Evolutionary conservation across 1,284 basidiomycete species (phyloP).

Genomic region (Fomitopsis palustris): DNA sequence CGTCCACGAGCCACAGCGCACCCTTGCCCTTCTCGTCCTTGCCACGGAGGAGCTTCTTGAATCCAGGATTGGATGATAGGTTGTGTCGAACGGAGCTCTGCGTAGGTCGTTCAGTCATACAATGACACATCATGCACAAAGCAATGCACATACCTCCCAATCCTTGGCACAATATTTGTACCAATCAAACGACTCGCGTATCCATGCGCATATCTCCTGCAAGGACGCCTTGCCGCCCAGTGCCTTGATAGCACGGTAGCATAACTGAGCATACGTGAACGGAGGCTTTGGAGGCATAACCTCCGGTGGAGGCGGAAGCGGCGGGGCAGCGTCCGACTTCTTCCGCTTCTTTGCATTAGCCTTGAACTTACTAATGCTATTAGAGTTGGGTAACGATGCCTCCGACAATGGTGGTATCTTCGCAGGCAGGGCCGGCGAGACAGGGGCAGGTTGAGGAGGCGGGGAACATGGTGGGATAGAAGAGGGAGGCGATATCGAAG

Average conservation of each 20-base stretch:
- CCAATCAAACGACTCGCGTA: constrained; percentile 85
- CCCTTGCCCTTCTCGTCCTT: constrained; percentile 87
- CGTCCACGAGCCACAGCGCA: constrained; percentile 86
- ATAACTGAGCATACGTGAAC: constrained; percentile 76
- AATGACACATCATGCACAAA: constrained; percentile 5
- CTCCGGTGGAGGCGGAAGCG: constrained; percentile 54
- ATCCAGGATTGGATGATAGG: constrained; percentile 83
- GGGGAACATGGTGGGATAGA: constrained; percentile 73
- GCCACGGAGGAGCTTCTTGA: constrained; percentile 81
- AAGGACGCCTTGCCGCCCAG: constrained; percentile 84
- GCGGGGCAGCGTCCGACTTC: constrained; percentile 45
- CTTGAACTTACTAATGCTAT: constrained; percentile 47
- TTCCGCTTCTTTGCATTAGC: constrained; percentile 67
- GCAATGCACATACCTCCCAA: constrained; percentile 73
- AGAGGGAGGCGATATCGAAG: constrained; percentile 78
- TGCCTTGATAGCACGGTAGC: constrained; percentile 74
- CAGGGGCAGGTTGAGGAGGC: constrained; percentile 50
- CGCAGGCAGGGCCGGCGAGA: constrained; percentile 20
- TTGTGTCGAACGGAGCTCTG: constrained; percentile 93
- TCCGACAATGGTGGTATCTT: constrained; percentile 31
- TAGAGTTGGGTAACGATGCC: constrained; percentile 55
- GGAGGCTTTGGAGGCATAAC: constrained; percentile 78
- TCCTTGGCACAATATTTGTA: constrained; percentile 69
- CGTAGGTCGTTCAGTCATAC: constrained; percentile 12
- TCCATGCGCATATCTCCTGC: constrained; percentile 92